Conservation (phyloP, 192 early-diverging fungal genomes). For the Coemansia sp. region DNA sequence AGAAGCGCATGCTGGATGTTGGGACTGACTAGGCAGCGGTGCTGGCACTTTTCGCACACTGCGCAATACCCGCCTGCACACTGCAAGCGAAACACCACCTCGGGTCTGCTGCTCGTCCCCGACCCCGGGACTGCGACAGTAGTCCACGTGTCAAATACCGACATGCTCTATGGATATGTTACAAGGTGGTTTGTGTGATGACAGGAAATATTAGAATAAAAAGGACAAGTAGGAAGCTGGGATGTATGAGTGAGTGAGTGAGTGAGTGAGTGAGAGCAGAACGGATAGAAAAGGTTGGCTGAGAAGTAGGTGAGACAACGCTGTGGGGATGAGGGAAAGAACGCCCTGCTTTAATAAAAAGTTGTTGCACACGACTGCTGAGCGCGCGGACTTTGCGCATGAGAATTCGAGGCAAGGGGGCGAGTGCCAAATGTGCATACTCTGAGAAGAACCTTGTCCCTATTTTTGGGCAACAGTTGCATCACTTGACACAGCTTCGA, state of each 20-base stretch:
- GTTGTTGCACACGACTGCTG: not conserved
- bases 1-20: slow-evolving; percentile 27
- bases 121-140: slow-evolving; percentile 8
- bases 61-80: slow-evolving; percentile 32
- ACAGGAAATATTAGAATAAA: not conserved
- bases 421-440: no score
- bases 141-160: slow-evolving; percentile 18
- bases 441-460: no score
- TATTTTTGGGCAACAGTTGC: slow-evolving; percentile 1
- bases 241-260: no score
- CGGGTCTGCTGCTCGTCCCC: slow-evolving; percentile 5
- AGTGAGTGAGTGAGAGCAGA: no score
- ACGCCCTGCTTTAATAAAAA: not conserved
- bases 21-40: slow-evolving; percentile 37
- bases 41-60: slow-evolving; percentile 32
- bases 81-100: slow-evolving; percentile 18
- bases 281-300: no score
- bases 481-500: not conserved
- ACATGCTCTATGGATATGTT: slow-evolving; percentile 4
- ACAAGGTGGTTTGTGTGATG: not conserved
- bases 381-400: not conserved
- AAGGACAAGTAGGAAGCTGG: no score
- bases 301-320: not conserved
- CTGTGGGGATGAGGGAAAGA: not conserved
- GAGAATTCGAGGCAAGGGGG: not conserved